Conservation (phyloP, 106 monocot genomes). For the Apostasia ramifera region DNA sequence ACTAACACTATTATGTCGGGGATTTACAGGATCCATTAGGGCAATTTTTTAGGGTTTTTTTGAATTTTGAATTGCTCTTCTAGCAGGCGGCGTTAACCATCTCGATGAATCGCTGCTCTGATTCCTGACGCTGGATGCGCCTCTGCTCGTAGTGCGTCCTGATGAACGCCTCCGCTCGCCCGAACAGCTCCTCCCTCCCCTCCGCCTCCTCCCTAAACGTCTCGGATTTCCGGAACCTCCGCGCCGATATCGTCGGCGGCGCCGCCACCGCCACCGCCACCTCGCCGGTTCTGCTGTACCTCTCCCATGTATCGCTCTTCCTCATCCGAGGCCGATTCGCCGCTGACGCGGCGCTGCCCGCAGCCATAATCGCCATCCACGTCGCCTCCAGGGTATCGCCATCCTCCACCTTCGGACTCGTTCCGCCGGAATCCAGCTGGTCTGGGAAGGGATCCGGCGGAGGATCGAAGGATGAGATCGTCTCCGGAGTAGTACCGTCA, state of each 20-base stretch:
- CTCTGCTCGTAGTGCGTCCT: conserved; percentile 18
- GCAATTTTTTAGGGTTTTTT: no score
- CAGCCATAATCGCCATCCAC: conserved; percentile 4
- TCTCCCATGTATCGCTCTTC: conserved; percentile 27
- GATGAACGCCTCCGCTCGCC: conserved; percentile 14
- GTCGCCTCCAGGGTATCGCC: conserved; percentile 14
- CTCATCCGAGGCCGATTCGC: conserved; percentile 2
- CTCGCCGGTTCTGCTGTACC: background rate
- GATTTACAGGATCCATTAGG: no score
- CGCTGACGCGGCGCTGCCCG: background rate
- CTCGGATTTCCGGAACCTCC: conserved; percentile 12
- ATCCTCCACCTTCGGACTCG: conserved; percentile 14
- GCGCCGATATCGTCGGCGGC: background rate
- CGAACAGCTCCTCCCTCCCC: conserved; percentile 7
- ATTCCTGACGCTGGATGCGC: conserved; percentile 10
- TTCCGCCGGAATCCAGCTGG: background rate
- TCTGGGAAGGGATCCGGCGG: background rate
- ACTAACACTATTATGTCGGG: no score
- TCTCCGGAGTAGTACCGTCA: background rate
- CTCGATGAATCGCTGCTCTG: conserved; percentile 7
- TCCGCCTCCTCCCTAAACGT: conserved; percentile 6
- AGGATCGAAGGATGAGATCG: background rate
- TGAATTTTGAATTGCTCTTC: background rate
- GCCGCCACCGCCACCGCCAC: conserved; percentile 1
- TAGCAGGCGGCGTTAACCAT: conserved; percentile 10